These are phyloP conservation scores for Pneumocystis carinii DNA, from an alignment of 1,139 yeast species.

Conservation along the genomic window DNA sequence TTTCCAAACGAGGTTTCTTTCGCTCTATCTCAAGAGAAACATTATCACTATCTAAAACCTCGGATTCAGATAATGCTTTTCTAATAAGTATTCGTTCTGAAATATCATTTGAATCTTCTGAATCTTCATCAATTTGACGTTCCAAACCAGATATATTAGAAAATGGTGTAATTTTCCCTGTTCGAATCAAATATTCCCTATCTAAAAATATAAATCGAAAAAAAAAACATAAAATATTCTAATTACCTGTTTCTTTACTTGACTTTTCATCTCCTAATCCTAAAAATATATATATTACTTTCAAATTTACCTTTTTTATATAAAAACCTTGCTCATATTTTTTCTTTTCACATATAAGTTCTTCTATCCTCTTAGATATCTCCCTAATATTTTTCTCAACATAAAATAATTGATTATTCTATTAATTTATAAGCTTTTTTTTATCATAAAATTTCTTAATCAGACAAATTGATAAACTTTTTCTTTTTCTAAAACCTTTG, in stretches of 20 bases:
- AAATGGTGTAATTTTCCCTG: conserved; percentile 90
- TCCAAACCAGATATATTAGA: conserved; percentile 39
- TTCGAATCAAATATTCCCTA: conserved; percentile 65
- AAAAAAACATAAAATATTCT: conserved; percentile 23
- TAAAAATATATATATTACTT: neutral
- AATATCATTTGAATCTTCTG: neutral
- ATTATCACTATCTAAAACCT: conserved; percentile 21
- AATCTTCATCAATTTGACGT: conserved; percentile 10
- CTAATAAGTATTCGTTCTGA: conserved; percentile 23
- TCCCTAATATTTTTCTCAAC: conserved; percentile 49
- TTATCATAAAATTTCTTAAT: neutral
- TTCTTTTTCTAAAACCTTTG: neutral
- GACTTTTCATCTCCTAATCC: conserved; percentile 13
- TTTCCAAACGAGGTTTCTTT: conserved; percentile 1
- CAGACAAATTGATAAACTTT: neutral
- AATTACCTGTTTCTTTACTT: conserved; percentile 9
- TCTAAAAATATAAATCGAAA: conserved; percentile 49
- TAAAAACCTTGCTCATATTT: neutral
- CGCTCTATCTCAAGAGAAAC: conserved; percentile 18
- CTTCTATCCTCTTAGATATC: conserved; percentile 40
- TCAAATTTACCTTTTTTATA: neutral
- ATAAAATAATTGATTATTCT: conserved; percentile 19
- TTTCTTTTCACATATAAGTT: conserved; percentile 10
- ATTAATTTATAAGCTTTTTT: neutral
- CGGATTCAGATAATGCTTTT: conserved; percentile 31